phyloP scores from a whole-genome alignment of 1,139 yeast species.

The Pichia sp. region DNA sequence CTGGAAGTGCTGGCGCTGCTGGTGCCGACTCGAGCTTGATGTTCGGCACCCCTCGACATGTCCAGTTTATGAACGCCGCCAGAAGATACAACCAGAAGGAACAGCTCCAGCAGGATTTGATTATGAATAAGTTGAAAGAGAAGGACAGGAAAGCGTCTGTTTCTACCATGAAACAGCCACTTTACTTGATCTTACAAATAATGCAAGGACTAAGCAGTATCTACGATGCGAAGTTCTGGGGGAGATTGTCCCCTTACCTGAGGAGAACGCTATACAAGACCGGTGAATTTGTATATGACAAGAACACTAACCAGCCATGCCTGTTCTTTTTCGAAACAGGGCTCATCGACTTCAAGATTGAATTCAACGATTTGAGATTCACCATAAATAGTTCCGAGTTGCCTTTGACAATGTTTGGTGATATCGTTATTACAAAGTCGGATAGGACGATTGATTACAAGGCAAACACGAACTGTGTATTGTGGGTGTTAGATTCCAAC shows the following conservation, averaged over 20 bases:
- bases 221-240: slow-evolving; percentile 68
- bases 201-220: slow-evolving; percentile 59
- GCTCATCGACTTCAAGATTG: slow-evolving; percentile 58
- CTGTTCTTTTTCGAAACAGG: slow-evolving; percentile 82
- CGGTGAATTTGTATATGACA: slow-evolving; percentile 46
- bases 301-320: slow-evolving; percentile 37
- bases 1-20: not conserved
- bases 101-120: slow-evolving; percentile 16
- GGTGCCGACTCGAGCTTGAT: slow-evolving; percentile 15
- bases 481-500: slow-evolving; percentile 65
- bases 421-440: slow-evolving; percentile 40
- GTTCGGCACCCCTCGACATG: slow-evolving; percentile 61
- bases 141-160: slow-evolving; percentile 4
- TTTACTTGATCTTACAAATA: slow-evolving; percentile 65
- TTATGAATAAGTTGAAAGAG: slow-evolving; percentile 11
- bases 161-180: slow-evolving; percentile 38
- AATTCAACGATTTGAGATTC: slow-evolving; percentile 48
- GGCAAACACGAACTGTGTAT: slow-evolving; percentile 49
- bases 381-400: slow-evolving; percentile 62
- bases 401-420: slow-evolving; percentile 91
- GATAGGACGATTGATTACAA: slow-evolving; percentile 47
- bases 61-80: slow-evolving; percentile 61
- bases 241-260: slow-evolving; percentile 49
- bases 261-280: slow-evolving; percentile 46
- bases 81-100: slow-evolving; percentile 39